A percentile compares a stretch with the other conserved stretches of the same genome.
phyloP scores from a whole-genome alignment of 2,329 filamentous ascomycete species.

The Hypoxylon sp. region DNA sequence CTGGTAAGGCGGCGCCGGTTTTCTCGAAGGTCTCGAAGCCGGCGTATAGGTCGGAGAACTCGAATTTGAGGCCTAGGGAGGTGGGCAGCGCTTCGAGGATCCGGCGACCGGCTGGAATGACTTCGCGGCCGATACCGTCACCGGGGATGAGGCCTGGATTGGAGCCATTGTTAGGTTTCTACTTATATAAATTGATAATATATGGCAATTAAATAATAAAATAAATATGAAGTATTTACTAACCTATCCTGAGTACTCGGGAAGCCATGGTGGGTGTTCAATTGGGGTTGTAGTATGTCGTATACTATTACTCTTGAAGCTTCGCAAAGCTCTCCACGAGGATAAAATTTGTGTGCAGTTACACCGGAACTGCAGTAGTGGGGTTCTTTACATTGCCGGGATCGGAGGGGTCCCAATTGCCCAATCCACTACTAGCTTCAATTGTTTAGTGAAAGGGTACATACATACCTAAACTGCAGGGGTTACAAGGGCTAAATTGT shows the following conservation, averaged over 20 bases:
- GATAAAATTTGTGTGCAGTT: conserved; percentile 33
- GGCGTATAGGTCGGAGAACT: conserved; percentile 92
- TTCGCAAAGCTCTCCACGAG: conserved; percentile 28
- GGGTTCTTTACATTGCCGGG: conserved; percentile 39
- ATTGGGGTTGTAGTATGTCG: conserved; percentile 47
- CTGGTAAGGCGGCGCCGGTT: conserved; percentile 89
- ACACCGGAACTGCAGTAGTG: conserved; percentile 20
- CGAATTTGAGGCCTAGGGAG: conserved; percentile 94
- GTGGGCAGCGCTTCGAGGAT: conserved; percentile 92
- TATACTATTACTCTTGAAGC: conserved; percentile 22
- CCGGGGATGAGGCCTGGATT: conserved; percentile 89
- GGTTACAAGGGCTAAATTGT: conserved; percentile 13
- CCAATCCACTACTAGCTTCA: no score
- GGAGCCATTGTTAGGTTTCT: not conserved
- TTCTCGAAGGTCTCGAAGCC: conserved; percentile 95
- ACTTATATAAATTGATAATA: no score
- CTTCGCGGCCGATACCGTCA: conserved; percentile 98
- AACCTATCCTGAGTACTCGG: conserved; percentile 78
- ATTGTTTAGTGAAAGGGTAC: no score
- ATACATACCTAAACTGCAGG: conserved; percentile 11
- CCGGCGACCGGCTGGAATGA: conserved; percentile 93
- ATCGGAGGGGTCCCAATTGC: conserved; percentile 35
- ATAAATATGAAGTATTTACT: conserved; percentile 47
- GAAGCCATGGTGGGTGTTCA: conserved; percentile 69
- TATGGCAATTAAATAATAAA: not conserved